Conservation (phyloP, 768 basidiomycete genomes). For the Lentinula edodes region DNA sequence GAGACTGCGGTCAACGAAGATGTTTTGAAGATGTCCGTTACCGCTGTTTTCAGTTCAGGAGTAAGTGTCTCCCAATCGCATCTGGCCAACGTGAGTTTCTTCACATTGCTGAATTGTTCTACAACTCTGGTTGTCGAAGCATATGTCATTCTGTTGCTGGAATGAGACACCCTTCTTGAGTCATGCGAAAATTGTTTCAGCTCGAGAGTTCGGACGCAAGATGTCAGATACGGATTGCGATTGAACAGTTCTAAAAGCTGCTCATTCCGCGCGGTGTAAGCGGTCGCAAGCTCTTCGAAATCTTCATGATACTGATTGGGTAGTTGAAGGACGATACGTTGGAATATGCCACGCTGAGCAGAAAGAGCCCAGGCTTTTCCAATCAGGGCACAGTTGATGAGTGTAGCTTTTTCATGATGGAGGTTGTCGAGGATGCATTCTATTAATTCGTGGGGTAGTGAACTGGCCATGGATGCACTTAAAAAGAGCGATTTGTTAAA, state of each 20-base stretch:
- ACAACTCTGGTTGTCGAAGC: neutral
- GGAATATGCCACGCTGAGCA: constrained; percentile 13
- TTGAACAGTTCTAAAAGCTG: neutral
- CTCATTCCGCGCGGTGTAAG: neutral
- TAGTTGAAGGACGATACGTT: neutral
- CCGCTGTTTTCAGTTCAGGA: neutral
- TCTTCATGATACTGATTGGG: neutral
- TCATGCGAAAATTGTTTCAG: neutral
- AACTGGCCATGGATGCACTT: neutral
- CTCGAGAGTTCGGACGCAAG: neutral
- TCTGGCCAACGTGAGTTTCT: neutral
- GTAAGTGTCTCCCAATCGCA: neutral
- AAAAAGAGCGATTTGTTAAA: too few species aligned
- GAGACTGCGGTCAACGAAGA: neutral
- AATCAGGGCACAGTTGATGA: constrained; percentile 11
- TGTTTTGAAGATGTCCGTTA: neutral
- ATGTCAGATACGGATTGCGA: neutral
- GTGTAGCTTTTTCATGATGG: constrained; percentile 6
- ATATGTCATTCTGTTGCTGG: neutral
- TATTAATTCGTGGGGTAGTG: constrained; percentile 13
- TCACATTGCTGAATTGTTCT: neutral
- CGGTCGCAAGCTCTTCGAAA: neutral
- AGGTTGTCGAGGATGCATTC: constrained; percentile 16
- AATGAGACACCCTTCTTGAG: too few species aligned
- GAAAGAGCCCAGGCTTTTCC: constrained; percentile 10